Evolutionary conservation across 805 yeast species (phyloP), one percentile per base, ranked within the genome.

Genomic region (Pichia heedii): DNA sequence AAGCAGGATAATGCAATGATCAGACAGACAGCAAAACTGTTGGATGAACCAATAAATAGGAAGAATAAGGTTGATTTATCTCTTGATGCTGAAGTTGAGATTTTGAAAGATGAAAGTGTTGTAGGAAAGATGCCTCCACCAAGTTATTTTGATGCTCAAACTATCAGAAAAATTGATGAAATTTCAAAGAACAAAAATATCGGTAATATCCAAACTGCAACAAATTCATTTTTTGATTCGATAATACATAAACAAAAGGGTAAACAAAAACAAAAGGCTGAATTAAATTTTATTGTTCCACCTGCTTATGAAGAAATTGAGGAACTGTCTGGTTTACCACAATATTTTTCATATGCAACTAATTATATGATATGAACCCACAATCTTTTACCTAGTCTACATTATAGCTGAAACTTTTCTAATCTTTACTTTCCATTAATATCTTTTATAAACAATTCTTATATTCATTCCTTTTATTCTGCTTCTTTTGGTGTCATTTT

Each of bases 51-150:
- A 2, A 20, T 24, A 2, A 33, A 34, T 3, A 37, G 29, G 7
- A 45, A 45, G 36, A 42, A 41, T 20, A 52, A 46, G 38, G 53
- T 60, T 15, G 62, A 58, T 40, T 49, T 60, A 20, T 44, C 53
- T 15, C 37, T 59, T 39, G 47, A 53, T 4, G 47, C 52, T 2
- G 42, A 49, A 12, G 43, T 59, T 8, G 49, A 41, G 2, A 26
- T 60, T 2, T 40, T 57, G 4, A 48, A 49, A 39, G 35, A 42
- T 19, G 53, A 51, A 39, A 51, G 56, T 44, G 37, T 40, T n/a
- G 30, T 39, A 22, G 63, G 60, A 10, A 49, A 48, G 22, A 20
- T 46, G 39, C 51, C 53, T 10, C 56, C 54, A 10, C 56, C 57
- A 19, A 40, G 49, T n/a, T 54, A 48, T 44, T 36, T 5, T 19